These are phyloP conservation scores for Huntiella abstrusa DNA, from an alignment of 2,329 filamentous ascomycete genomes.

Conservation along the genomic window DNA sequence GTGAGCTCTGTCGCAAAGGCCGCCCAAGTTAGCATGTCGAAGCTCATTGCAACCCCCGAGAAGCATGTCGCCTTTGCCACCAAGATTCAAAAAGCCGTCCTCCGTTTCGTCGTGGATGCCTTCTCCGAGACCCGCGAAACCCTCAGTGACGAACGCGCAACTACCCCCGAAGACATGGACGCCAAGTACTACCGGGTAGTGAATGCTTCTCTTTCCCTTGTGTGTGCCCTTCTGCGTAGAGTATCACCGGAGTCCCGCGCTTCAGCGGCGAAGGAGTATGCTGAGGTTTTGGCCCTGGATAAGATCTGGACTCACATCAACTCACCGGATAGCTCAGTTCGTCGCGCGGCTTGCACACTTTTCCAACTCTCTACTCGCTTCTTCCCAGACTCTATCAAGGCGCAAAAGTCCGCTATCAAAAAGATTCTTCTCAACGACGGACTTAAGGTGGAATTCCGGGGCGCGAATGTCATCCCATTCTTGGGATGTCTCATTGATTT, in stretches of 20 bases:
- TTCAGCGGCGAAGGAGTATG: slow-evolving; percentile 43
- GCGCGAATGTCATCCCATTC: slow-evolving; percentile 25
- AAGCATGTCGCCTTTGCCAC: slow-evolving; percentile 63
- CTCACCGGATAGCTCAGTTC: slow-evolving; percentile 35
- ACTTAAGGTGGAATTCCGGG: slow-evolving; percentile 57
- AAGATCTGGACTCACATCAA: slow-evolving; percentile 48
- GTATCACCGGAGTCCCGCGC: slow-evolving; percentile 31
- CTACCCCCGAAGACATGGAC: slow-evolving; percentile 66
- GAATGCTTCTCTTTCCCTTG: slow-evolving; percentile 34
- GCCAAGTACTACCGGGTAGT: slow-evolving; percentile 69
- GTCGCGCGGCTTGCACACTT: slow-evolving; percentile 33
- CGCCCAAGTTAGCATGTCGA: slow-evolving; percentile 57
- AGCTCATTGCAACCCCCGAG: slow-evolving; percentile 60
- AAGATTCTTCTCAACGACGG: slow-evolving; percentile 52
- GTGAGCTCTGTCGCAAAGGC: slow-evolving; percentile 59
- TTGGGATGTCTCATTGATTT: background rate
- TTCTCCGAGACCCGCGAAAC: slow-evolving; percentile 64
- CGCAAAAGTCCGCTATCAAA: slow-evolving; percentile 31
- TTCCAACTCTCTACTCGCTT: slow-evolving; percentile 29
- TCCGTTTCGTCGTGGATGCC: slow-evolving; percentile 66
- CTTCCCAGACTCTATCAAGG: slow-evolving; percentile 26
- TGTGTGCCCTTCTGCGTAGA: slow-evolving; percentile 32
- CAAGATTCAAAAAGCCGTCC: slow-evolving; percentile 60
- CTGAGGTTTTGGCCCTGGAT: slow-evolving; percentile 46
- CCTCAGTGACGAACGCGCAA: slow-evolving; percentile 74